Evolutionary conservation across 169 alveolate genomes (phyloP).

Genomic region (Cryptosporidium parvum): DNA sequence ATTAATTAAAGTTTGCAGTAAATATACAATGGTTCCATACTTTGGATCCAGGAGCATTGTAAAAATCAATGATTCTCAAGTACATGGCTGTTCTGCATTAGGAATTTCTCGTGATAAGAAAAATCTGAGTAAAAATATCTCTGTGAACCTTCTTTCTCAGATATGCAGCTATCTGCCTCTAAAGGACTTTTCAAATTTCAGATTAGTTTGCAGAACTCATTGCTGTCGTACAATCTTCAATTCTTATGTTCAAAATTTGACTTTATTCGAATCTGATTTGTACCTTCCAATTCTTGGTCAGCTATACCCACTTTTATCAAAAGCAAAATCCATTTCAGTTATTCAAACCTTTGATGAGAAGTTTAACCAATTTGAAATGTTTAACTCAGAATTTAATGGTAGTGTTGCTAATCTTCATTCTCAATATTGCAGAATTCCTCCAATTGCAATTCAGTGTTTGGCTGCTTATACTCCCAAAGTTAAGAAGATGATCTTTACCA

Average conservation of each 20-base stretch:
- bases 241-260: conserved; percentile 42
- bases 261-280: conserved; percentile 41
- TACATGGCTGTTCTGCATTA: conserved; percentile 56
- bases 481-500: conserved; percentile 47
- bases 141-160: conserved; percentile 32
- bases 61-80: conserved; percentile 34
- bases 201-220: conserved; percentile 65
- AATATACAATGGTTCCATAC: conserved; percentile 59
- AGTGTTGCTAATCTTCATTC: neutral
- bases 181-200: conserved; percentile 22
- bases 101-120: conserved; percentile 31
- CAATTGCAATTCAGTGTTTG: conserved; percentile 60
- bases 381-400: neutral
- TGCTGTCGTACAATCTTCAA: conserved; percentile 64
- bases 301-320: conserved; percentile 53
- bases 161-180: conserved; percentile 52
- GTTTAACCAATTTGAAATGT: neutral
- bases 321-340: conserved; percentile 38
- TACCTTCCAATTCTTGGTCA: conserved; percentile 62
- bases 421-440: conserved; percentile 36
- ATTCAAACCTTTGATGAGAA: conserved; percentile 1
- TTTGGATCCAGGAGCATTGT: conserved; percentile 48
- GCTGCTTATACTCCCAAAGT: conserved; percentile 73
- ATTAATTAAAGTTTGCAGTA: conserved; percentile 45
- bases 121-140: conserved; percentile 22